A percentile compares a stretch with the other conserved stretches of the same genome.
Evolutionary conservation across 2,329 filamentous ascomycete genomes (phyloP).

Genomic region (Colletotrichum tofieldiae): DNA sequence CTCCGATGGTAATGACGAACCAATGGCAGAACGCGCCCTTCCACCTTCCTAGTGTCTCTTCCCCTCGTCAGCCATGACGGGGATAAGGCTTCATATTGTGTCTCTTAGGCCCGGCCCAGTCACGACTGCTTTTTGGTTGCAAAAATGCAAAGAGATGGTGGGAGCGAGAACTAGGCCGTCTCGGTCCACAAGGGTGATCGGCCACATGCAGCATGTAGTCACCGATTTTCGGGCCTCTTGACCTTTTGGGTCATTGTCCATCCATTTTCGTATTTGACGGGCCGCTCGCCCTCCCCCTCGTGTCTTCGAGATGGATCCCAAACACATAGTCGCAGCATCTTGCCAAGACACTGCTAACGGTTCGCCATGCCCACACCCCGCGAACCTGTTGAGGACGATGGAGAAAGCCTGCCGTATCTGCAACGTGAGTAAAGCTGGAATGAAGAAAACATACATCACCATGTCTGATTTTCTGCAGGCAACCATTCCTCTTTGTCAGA

Average conservation of each 20-base stretch:
- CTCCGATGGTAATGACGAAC: slow-evolving; percentile 35
- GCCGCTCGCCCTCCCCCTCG: slow-evolving; percentile 5
- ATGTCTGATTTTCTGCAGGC: slow-evolving; percentile 13
- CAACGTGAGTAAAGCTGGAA: slow-evolving; percentile 20
- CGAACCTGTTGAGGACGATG: not conserved
- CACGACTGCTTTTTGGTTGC: slow-evolving; percentile 14
- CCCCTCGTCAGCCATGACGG: slow-evolving; percentile 35
- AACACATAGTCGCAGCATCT: not conserved
- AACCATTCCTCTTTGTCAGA: slow-evolving; percentile 23
- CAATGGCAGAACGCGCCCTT: slow-evolving; percentile 34
- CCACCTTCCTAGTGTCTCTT: slow-evolving; percentile 1
- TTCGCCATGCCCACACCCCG: slow-evolving; percentile 21
- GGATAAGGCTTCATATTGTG: slow-evolving; percentile 25
- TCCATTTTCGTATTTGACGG: slow-evolving; percentile 34
- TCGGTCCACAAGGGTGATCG: slow-evolving; percentile 29
- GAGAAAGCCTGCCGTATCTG: slow-evolving; percentile 13
- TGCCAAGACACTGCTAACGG: slow-evolving; percentile 15
- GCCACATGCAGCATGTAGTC: slow-evolving; percentile 39
- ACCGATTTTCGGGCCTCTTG: slow-evolving; percentile 35
- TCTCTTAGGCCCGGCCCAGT: slow-evolving; percentile 36
- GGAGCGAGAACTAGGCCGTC: slow-evolving; percentile 32
- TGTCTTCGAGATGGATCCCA: slow-evolving; percentile 16
- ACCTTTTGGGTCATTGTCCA: slow-evolving; percentile 30
- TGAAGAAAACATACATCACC: not conserved
- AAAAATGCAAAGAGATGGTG: slow-evolving; percentile 25